Conservation (phyloP, 495 filamentous ascomycete genomes). For the Endocarpon pusillum region DNA sequence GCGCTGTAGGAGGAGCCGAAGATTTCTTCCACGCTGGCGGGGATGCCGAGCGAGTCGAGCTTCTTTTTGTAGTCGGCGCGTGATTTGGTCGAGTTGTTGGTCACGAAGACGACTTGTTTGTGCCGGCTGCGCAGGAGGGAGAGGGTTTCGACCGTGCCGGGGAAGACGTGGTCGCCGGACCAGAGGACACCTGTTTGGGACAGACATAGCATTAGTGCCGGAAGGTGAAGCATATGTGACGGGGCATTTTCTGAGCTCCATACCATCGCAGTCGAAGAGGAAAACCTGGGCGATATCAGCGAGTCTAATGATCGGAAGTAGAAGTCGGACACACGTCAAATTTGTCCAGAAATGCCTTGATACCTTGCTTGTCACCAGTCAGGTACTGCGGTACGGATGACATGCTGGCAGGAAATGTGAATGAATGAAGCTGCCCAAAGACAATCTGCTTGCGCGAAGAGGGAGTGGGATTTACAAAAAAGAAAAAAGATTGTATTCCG, state of each 20-base stretch:
- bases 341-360: slow-evolving; percentile 66
- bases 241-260: slow-evolving; percentile 16
- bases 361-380: slow-evolving; percentile 56
- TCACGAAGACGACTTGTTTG: slow-evolving; percentile 90
- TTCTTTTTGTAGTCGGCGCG: slow-evolving; percentile 85
- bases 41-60: slow-evolving; percentile 66
- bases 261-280: slow-evolving; percentile 96
- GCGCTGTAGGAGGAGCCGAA: slow-evolving; percentile 91
- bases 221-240: slow-evolving; percentile 1
- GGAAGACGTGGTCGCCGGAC: slow-evolving; percentile 82
- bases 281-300: slow-evolving; percentile 47
- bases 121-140: slow-evolving; percentile 56
- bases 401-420: background rate
- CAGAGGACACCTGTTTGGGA: slow-evolving; percentile 64
- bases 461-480: no score
- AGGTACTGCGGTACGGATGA: slow-evolving; percentile 50
- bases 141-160: slow-evolving; percentile 65
- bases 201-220: background rate
- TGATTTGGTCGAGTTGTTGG: slow-evolving; percentile 97
- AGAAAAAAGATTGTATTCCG: no score
- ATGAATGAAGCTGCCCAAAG: no score
- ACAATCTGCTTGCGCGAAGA: no score
- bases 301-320: background rate
- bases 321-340: slow-evolving; percentile 62
- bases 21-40: slow-evolving; percentile 62